Percentiles rank a stretch among this genome's conserved stretches.
Evolutionary conservation across 345 rosid genomes (phyloP).

Genomic region (Hibiscus syriacus): DNA sequence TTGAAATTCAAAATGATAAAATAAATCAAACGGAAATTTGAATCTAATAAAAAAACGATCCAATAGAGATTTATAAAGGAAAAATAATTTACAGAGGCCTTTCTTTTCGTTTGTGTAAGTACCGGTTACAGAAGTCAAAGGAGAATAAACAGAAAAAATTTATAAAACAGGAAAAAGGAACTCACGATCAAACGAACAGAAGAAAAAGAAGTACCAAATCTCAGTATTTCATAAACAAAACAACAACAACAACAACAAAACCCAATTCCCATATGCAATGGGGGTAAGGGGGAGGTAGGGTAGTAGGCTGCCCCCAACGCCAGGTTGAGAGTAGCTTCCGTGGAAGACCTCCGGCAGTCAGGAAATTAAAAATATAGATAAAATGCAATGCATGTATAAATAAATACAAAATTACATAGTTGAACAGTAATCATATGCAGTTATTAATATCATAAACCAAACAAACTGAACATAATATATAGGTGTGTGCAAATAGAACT

Average conservation of each 20-base stretch:
- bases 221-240: slow-evolving; percentile 23
- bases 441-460: slow-evolving; percentile 16
- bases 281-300: too few species aligned
- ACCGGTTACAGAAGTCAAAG: background rate
- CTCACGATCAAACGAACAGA: slow-evolving; percentile 4
- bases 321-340: too few species aligned
- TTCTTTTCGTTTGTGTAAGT: background rate
- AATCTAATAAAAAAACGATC: slow-evolving; percentile 22
- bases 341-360: too few species aligned
- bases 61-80: slow-evolving; percentile 9
- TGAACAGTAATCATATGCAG: too few species aligned
- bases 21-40: slow-evolving; percentile 1
- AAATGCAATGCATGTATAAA: too few species aligned
- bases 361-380: too few species aligned
- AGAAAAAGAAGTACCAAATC: slow-evolving; percentile 33
- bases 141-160: background rate
- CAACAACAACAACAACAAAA: too few species aligned
- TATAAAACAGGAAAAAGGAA: slow-evolving; percentile 3
- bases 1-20: background rate
- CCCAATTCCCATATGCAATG: too few species aligned
- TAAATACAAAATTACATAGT: too few species aligned
- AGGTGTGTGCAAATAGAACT: background rate
- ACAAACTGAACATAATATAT: background rate
- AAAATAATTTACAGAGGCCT: background rate
- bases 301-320: too few species aligned